A percentile compares a stretch with the other conserved stretches of the same genome.
Evolutionary conservation across 2,329 filamentous ascomycete genomes (phyloP).

Genomic region (Aspergillus versicolor): DNA sequence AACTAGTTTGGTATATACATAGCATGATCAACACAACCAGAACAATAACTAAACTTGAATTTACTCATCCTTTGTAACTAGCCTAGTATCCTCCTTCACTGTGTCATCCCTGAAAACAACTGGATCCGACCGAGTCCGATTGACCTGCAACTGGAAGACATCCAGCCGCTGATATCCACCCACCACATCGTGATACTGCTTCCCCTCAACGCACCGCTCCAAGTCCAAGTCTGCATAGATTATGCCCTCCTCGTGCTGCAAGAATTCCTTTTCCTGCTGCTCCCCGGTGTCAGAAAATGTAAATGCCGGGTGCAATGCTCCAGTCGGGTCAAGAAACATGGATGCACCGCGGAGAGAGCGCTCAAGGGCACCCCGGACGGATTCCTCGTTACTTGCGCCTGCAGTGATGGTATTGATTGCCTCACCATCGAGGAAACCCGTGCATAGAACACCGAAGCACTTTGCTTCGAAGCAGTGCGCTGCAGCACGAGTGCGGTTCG

Average conservation of each 20-base stretch:
- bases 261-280: conserved; percentile 22
- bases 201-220: conserved; percentile 52
- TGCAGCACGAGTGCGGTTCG: conserved; percentile 53
- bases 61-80: too few species aligned
- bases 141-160: background rate
- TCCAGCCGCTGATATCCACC: background rate
- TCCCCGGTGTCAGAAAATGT: background rate
- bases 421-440: conserved; percentile 43
- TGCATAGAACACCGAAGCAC: conserved; percentile 54
- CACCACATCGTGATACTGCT: conserved; percentile 45
- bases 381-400: background rate
- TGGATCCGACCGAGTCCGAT: background rate
- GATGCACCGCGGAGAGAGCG: background rate
- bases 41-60: too few species aligned
- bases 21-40: too few species aligned
- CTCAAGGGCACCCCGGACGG: background rate
- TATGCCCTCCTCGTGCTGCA: conserved; percentile 51
- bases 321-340: background rate
- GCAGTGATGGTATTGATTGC: conserved; percentile 30
- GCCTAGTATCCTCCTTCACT: background rate
- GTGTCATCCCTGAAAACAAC: background rate
- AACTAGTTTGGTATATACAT: too few species aligned
- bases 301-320: background rate
- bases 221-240: conserved; percentile 55
- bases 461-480: conserved; percentile 61